Evolutionary conservation across 2,329 filamentous ascomycete genomes (phyloP), one percentile per base, ranked within the genome.

Genomic region (Orbilia javanica): DNA sequence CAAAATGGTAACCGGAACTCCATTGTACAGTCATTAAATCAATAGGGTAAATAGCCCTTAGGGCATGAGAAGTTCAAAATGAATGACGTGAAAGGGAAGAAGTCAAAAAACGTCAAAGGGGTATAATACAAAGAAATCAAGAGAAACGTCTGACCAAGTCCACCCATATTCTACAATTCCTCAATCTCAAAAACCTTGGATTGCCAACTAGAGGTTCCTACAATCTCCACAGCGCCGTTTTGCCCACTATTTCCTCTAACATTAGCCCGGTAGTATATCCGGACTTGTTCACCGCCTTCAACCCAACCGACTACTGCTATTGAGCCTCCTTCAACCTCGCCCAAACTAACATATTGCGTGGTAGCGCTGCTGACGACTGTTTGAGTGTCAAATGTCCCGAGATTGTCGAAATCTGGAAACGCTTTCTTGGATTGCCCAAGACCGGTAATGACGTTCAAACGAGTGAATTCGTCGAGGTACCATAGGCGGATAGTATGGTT

Each of bases 171-270:
- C 29, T 29, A 65, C 7, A 55, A 39, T 20, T 31, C 7, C 25
- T 60, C 65, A 4, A 57, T 57, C 27, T 62, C 55, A 7, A 69
- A 15, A 22, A 76, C 15, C 20, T 65, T 76, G 0, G 72, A 65
- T 22, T 34, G 48, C 65, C 55, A 64, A 18, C 39, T 25, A 31
- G n/a, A n/a, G 0, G 66, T 67, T 29, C 50, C 60, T 13, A 67
- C 74, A 42, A 78, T 68, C 34, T 78, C 74, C 3, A 57, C 62
- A 15, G 39, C 67, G 46, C 57, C 74, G 44, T 78, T 67, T n/a
- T 39, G 34, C 22, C 70, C 66, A 1, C 50, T 25, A 27, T 78
- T 78, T 13, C 60, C 36, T n/a, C 25, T 31, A 5, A 57, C 13
- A 22, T 64, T 68, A 4, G 62, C 67, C 13, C 44, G 67, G 53